phyloP scores from a whole-genome alignment of 2,329 filamentous ascomycete genomes.

The Huntiella moniliformis region DNA sequence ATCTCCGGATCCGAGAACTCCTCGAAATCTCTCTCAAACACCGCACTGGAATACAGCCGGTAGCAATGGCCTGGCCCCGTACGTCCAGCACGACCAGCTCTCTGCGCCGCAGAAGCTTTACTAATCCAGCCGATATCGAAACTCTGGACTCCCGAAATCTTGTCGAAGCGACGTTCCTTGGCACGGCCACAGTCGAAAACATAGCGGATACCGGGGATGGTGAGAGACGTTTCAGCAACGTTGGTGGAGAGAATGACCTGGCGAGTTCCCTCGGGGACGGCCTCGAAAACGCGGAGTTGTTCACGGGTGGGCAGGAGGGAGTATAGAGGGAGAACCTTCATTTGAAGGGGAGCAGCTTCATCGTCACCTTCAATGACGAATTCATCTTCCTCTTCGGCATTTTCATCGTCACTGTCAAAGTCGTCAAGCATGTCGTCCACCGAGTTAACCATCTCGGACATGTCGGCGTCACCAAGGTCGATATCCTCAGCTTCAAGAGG shows the following conservation, averaged over 20 bases:
- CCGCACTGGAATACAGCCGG: conserved; percentile 78
- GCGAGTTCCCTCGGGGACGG: conserved; percentile 62
- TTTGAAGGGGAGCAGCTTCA: conserved; percentile 39
- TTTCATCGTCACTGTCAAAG: conserved; percentile 38
- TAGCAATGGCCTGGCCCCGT: conserved; percentile 95
- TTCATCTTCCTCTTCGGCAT: conserved; percentile 41
- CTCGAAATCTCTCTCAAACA: conserved; percentile 77
- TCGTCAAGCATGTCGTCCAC: conserved; percentile 39
- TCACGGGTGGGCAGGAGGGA: conserved; percentile 80
- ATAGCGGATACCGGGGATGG: conserved; percentile 85
- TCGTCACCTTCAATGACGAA: conserved; percentile 48
- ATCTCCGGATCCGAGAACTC: conserved; percentile 81
- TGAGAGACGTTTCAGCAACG: conserved; percentile 90
- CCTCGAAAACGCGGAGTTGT: conserved; percentile 77
- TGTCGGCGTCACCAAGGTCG: conserved; percentile 54
- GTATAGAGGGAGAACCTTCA: conserved; percentile 85
- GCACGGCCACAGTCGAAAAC: conserved; percentile 88
- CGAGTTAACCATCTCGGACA: conserved; percentile 26
- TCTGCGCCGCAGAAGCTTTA: conserved; percentile 84
- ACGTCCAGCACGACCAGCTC: conserved; percentile 82
- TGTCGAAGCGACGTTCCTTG: conserved; percentile 81
- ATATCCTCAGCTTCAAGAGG: conserved; percentile 74
- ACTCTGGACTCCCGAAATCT: conserved; percentile 78
- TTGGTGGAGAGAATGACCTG: conserved; percentile 87
- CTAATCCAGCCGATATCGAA: conserved; percentile 95